Evolutionary conservation across 2,329 filamentous ascomycete species (phyloP), one percentile per base, ranked within the genome.

Genomic region (Samsoniella hepiali): DNA sequence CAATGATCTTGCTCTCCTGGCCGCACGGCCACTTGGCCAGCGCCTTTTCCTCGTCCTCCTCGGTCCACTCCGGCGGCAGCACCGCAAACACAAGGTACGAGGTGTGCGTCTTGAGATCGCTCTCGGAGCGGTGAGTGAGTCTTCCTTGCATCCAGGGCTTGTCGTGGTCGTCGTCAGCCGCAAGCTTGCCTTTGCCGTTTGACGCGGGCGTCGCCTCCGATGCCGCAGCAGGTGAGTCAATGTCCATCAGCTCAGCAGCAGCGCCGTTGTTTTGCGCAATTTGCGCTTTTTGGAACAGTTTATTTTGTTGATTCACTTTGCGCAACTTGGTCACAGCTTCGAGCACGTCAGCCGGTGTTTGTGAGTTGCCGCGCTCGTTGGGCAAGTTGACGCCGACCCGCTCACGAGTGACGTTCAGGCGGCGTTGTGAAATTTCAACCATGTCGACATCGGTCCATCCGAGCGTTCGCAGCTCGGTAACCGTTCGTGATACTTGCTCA

Each of bases 11-110:
- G 60, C 72, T 78, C 70, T 84, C 82, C 45, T 79, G 77, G 32
- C 81, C 82, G 59, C 85, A 84, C 0, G 87, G 86, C 84, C 88
- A 92, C 66, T 82, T 85, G 59, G 83, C 80, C 67, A 83, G 77
- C 58, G 88, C 87, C 36, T 82, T 82, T 38, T 83, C 83, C 76
- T 99, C 95, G 68, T 97, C 91, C 65, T 90, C 90, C 42, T 86
- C 88, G 0, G 81, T 88, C 95, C 95, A 99, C 66, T 91, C 88
- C 50, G 87, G 83, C n/a, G 95, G 94, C 65, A 99, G 77, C 3
- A 95, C 80, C 0, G 95, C 95, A 78, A 99, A 99, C 5, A 96
- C 90, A 5, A 99, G 83, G 74, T 99, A 99, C n/a, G 91, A 95
- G 0, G 95, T 99, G 76, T 99, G 95, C 8, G 91, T 95, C 82